Evolutionary conservation across 805 yeast species (phyloP), one percentile per base, ranked within the genome.

Genomic region (Metschnikowia cubensis): DNA sequence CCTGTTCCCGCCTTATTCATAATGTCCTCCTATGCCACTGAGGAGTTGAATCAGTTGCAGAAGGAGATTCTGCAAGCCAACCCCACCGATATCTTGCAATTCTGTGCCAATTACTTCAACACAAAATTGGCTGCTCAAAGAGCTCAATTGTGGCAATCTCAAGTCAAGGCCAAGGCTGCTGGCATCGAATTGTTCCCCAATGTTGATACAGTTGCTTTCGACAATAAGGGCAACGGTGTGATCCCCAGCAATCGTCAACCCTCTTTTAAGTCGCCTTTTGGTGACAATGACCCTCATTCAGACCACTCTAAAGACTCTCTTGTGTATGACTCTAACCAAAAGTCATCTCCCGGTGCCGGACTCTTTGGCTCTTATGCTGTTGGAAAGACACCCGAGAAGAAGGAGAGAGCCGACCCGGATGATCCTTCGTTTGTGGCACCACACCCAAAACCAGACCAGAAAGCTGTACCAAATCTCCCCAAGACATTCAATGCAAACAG

Each of bases 61-160:
- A 77, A 74, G 61, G 86, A 83, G 61, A 65, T 73, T 47, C 55
- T 62, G 43, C 60, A 71, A 37, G 70, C 73, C 54, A 79, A 83
- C 58, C 95, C 96, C 1, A 62, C 72, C 13, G 92, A 87, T 61
- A 71, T 87, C 11, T 64, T 87, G 50, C 90, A 87, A 61, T 87
- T 86, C 68, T 84, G 91, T 60, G 85, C 87, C 49, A 79, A 83
- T 66, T 85, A 84, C 66, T 87, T 87, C 71, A 79, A 78, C 61
- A 65, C 74, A 44, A 79, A 84, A 51, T 69, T 87, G 51, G 83
- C 82, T 56, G 75, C 77, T 31, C 87, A 84, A 61, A 75, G 87
- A 61, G 61, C 71, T 29, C 74, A 73, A 35, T 67, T 77, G 44
- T 80, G 82, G 80, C 64, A 65, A n/a, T 78, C 75, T 50, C 79